Base-by-base conservation (phyloP, 164 flowering plant species). In the Platanus orientalis region DNA sequence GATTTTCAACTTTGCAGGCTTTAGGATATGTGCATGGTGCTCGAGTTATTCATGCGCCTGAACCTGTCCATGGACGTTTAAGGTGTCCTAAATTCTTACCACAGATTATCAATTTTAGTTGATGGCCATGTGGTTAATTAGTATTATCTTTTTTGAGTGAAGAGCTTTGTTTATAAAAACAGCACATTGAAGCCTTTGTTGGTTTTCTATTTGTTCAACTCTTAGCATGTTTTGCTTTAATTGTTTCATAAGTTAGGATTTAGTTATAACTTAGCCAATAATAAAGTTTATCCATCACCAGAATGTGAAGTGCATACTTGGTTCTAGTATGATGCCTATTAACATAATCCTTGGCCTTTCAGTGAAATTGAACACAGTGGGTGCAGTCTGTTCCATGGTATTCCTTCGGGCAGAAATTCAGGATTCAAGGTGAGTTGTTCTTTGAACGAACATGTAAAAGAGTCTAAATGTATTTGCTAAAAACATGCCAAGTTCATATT, bases 21-120 rank as follows among this genome's bases (percentile, higher is more conserved):
- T 79, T 94, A 69, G 99, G 96, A 63, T 88, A 88, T 75, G 96
- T 75, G 5, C 92, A 94, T 70, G 99, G 99, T 50, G 96, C 96
- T 72, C 74, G 63, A 70, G 71, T 94, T 71, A 76, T 85, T 45
- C 96, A 86, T 73, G 99, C 99, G 57, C 60, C 88, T 68, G 86
- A 85, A 75, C 97, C 99, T 28, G 80, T 94, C 54, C 99, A 94
- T 81, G 99, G 99, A 54, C 96, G 97, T 40, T 68, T 94, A 65
- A 94, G 99, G 99, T 91, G 81, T 58, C 56, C 16, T 53, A 56
- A 49, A 19, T 19, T 56, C 20, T 21, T 39, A 44, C 26, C 20
- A n/a, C 0, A n/a, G 40, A n/a, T 48, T 27, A 27, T 47, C 48
- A 16, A 5, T 45, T 27, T 45, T 45, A 29, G 10, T 5, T 44